These are phyloP conservation scores for Skeletonema tropicum DNA, from an alignment of 108 stramenopile genomes.

Conservation along the genomic window DNA sequence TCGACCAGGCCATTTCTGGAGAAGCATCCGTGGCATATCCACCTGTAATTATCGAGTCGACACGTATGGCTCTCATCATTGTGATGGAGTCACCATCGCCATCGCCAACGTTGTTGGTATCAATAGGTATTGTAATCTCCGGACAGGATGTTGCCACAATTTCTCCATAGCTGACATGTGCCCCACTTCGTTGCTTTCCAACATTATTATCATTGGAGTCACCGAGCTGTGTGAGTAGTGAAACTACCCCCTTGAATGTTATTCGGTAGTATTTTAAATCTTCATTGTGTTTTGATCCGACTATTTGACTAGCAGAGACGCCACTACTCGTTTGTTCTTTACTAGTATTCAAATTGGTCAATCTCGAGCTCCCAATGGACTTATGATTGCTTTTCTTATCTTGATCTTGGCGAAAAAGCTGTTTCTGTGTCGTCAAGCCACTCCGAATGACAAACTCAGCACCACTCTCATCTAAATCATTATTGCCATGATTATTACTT, in stretches of 20 bases:
- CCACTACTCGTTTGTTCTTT: not conserved
- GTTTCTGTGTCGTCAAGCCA: not conserved
- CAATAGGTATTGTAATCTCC: constrained; percentile 27
- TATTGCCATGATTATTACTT: not conserved
- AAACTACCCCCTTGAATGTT: constrained; percentile 67
- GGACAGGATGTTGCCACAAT: constrained; percentile 51
- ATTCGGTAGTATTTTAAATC: constrained; percentile 70
- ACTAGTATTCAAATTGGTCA: not conserved
- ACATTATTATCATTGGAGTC: not conserved
- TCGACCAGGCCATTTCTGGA: not conserved
- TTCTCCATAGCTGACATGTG: constrained; percentile 78
- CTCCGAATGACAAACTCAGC: not conserved
- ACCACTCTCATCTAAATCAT: not conserved
- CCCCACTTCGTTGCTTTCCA: constrained; percentile 36
- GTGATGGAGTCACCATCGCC: not conserved
- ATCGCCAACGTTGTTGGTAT: not conserved
- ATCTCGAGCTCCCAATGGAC: not conserved
- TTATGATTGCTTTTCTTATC: not conserved
- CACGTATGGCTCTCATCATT: constrained; percentile 53
- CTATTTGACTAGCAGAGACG: not conserved
- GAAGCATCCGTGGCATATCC: constrained; percentile 73
- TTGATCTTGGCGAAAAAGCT: not conserved
- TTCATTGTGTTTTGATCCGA: not conserved
- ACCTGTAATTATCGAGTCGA: constrained; percentile 80
- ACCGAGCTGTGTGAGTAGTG: constrained; percentile 51